Percentiles rank a stretch among this genome's conserved stretches.
These are phyloP conservation scores for Capniomyces stellatus DNA, from an alignment of 371 early-diverging fungal species.

Conservation along the genomic window DNA sequence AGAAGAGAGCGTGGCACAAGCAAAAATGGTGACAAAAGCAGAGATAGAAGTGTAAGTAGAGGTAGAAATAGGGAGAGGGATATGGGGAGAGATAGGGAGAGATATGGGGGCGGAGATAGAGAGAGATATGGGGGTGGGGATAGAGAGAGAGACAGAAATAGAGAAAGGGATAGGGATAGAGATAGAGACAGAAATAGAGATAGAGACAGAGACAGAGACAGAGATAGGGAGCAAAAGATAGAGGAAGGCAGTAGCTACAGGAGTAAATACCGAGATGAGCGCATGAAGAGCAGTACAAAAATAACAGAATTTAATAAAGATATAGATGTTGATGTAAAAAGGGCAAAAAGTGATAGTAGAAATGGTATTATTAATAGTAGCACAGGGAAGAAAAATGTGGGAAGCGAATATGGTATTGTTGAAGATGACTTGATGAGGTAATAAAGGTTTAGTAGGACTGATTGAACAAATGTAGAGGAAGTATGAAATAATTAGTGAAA, in stretches of 20 bases:
- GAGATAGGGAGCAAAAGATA: neutral
- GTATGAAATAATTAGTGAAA: neutral
- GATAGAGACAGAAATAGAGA: neutral
- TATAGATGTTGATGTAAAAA: conserved; percentile 6
- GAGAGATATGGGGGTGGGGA: neutral
- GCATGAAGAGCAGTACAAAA: conserved; percentile 2
- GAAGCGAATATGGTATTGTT: neutral
- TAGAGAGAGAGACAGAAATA: neutral
- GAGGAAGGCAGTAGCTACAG: neutral
- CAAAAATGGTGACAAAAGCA: neutral
- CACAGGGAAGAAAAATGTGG: neutral
- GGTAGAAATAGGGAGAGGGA: conserved; percentile 1
- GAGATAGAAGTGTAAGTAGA: neutral
- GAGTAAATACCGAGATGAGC: conserved; percentile 4
- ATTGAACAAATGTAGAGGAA: neutral
- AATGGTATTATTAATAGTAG: neutral
- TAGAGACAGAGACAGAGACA: neutral
- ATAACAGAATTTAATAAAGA: conserved; percentile 3
- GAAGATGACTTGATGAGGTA: neutral
- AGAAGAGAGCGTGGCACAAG: neutral
- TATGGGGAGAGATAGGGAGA: conserved; percentile 5
- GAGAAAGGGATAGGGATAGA: conserved; percentile 1
- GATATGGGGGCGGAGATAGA: neutral
- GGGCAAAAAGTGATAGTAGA: neutral
- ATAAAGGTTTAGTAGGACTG: neutral